These are phyloP conservation scores for Firmiana major DNA, from an alignment of 345 rosid species.

Conservation along the genomic window DNA sequence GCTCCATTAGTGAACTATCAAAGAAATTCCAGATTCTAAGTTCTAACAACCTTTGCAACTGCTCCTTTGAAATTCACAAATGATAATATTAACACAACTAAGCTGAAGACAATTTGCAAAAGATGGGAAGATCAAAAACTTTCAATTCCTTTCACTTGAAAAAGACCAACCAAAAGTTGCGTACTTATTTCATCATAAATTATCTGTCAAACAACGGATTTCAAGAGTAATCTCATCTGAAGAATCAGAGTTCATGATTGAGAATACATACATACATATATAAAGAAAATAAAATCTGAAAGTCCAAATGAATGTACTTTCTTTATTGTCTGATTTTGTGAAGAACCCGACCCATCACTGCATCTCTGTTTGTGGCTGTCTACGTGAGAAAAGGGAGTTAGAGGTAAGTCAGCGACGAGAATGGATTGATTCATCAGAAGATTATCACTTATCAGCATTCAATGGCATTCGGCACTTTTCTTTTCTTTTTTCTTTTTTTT, in stretches of 20 bases:
- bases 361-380: not conserved
- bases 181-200: not conserved
- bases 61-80: not conserved
- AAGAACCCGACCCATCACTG: not conserved
- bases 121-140: not conserved
- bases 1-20: constrained; percentile 34
- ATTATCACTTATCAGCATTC: no score
- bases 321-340: not conserved
- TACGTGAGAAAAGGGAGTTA: not conserved
- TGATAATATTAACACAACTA: not conserved
- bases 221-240: not conserved
- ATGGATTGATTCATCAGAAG: not conserved
- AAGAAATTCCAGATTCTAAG: constrained; percentile 8
- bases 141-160: not conserved
- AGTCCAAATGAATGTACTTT: not conserved
- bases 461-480: no score
- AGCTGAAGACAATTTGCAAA: not conserved
- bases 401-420: not conserved
- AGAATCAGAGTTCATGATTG: not conserved
- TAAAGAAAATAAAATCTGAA: not conserved
- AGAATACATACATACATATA: not conserved
- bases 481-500: no score
- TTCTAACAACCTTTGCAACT: not conserved
- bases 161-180: not conserved
- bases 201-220: not conserved